Conservation (phyloP, 1,139 yeast genomes). For the Hemisphaericaspora xylofermentans region DNA sequence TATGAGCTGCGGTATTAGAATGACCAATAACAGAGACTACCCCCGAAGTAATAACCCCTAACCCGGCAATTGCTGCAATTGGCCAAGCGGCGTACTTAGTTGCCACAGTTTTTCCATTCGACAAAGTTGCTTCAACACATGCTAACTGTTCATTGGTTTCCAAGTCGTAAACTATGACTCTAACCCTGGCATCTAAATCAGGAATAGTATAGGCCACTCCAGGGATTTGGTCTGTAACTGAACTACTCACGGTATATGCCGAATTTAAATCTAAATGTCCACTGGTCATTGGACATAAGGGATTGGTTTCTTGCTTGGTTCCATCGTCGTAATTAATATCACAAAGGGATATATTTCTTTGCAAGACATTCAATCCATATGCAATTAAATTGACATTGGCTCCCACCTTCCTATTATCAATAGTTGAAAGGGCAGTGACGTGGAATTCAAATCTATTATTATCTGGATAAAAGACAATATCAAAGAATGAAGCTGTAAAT, state of each 20-base stretch:
- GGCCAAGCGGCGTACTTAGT: conserved; percentile 97
- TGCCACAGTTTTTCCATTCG: conserved; percentile 92
- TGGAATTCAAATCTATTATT: conserved; percentile 64
- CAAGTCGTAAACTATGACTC: conserved; percentile 54
- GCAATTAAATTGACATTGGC: conserved; percentile 71
- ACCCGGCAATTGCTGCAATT: conserved; percentile 85
- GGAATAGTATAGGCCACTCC: conserved; percentile 87
- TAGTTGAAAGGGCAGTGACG: conserved; percentile 76
- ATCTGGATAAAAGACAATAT: conserved; percentile 68
- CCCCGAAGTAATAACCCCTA: conserved; percentile 86
- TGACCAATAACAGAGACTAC: conserved; percentile 85
- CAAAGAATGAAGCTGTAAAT: conserved; percentile 83
- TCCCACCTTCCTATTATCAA: conserved; percentile 62
- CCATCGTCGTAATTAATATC: conserved; percentile 45
- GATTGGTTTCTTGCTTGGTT: conserved; percentile 8
- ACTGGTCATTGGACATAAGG: conserved; percentile 72
- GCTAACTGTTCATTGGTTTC: conserved; percentile 56
- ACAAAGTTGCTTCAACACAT: conserved; percentile 85
- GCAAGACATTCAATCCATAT: conserved; percentile 75
- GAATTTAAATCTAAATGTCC: conserved; percentile 81
- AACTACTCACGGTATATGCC: conserved; percentile 42
- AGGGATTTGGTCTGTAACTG: conserved; percentile 60
- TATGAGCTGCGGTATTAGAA: conserved; percentile 92
- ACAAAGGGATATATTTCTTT: conserved; percentile 63
- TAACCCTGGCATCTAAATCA: conserved; percentile 88